Percentiles rank a stretch among this genome's conserved stretches.
Conservation (phyloP, 2,329 filamentous ascomycete species). For the Penicillium sp. region DNA sequence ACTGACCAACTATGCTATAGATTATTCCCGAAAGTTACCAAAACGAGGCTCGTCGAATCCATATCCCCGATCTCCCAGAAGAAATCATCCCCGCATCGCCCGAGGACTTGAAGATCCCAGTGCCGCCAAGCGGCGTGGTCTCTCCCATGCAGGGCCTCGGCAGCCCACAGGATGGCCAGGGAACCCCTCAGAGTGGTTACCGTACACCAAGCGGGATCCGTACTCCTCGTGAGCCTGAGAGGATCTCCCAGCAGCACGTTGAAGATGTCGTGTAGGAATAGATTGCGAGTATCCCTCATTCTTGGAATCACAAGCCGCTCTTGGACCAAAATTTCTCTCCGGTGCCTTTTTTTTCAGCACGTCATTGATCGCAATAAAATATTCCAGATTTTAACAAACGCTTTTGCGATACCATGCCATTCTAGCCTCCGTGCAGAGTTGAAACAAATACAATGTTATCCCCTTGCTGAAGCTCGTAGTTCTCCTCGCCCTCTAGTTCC, state of each 20-base stretch:
- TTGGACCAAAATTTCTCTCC: conserved; percentile 3
- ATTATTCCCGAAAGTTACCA: conserved; percentile 98
- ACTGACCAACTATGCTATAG: conserved; percentile 41
- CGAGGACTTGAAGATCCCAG: conserved; percentile 78
- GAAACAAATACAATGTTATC: conserved; percentile 97
- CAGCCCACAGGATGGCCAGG: conserved; percentile 44
- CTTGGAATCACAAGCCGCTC: neutral
- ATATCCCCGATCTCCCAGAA: conserved; percentile 71
- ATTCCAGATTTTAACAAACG: neutral
- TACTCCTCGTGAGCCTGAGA: conserved; percentile 48
- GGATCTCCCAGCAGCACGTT: conserved; percentile 50
- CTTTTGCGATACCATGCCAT: conserved; percentile 3
- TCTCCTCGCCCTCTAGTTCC: conserved; percentile 94
- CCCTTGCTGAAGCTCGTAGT: conserved; percentile 77
- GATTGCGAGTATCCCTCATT: neutral
- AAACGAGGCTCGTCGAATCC: conserved; percentile 89
- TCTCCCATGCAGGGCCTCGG: conserved; percentile 50
- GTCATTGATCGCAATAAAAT: conserved; percentile 4
- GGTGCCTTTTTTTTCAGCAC: conserved; percentile 2
- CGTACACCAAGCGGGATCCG: conserved; percentile 33
- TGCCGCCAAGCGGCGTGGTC: conserved; percentile 61
- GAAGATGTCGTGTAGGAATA: conserved; percentile 46
- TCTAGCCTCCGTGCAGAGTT: conserved; percentile 86
- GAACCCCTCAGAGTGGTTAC: conserved; percentile 48
- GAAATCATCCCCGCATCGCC: conserved; percentile 76